Base-by-base conservation (phyloP, 164 flowering plant species). In the Liquidambar formosana region DNA sequence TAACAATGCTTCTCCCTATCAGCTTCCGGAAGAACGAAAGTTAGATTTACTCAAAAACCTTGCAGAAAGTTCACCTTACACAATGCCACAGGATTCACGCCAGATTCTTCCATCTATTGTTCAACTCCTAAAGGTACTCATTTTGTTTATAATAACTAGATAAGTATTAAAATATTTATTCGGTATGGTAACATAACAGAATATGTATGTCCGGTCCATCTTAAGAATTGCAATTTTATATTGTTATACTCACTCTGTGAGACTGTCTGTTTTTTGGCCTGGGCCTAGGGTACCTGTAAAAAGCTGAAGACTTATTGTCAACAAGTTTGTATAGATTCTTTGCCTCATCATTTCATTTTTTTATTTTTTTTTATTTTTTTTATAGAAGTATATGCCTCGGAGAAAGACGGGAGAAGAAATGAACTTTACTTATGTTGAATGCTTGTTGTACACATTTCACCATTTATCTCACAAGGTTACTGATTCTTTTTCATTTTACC, bases 21-120 rank as follows among this genome's bases (percentile, higher is more conserved):
- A 95, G 98, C 90, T 95, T 75, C 97, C 98, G 23, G 97, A 91
- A 69, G 91, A 88, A 75, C 76, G 97, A 54, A 90, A 85, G 74
- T 81, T 89, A 22, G 97, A 90, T 76, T 78, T 95, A 83, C 92
- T 95, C 21, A 93, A 89, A 80, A 87, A 86, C 74, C 91, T 95
- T 78, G 94, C 98, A 41, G 99, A 95, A 79, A 75, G 90, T 70
- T 86, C 98, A 53, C 93, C 97, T 65, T 91, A 86, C 71, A 86
- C 96, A 53, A 65, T 90, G 45, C 88, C 99, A 15, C 99, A 86
- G 49, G 97, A 93, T 73, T 83, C 99, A 60, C 89, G 98, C 27
- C 93, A 86, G 76, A 84, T 90, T 71, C 94, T 95, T 76, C 96
- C 97, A 63, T 88, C 92, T 57, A 73, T 95, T 72, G 88, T 87